Percentiles rank a stretch among this genome's conserved stretches.
phyloP scores from a whole-genome alignment of 176 grass and related monocot genomes.

The Oryza rufipogon region DNA sequence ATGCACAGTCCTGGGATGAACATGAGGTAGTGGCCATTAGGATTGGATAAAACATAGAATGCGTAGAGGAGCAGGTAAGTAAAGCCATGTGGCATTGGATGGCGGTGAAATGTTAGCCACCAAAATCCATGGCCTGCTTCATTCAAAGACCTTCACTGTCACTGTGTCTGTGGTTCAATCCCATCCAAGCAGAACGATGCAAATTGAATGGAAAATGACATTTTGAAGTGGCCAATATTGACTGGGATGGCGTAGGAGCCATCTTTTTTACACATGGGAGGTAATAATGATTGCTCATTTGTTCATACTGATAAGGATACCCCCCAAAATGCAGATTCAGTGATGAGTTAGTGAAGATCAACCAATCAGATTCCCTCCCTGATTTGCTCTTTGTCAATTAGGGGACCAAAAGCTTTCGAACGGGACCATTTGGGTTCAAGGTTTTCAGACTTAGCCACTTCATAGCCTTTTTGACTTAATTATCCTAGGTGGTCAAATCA shows the following conservation, averaged over 20 bases:
- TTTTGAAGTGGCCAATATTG: constrained; percentile 16
- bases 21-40: neutral
- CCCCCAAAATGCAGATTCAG: neutral
- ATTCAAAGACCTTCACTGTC: constrained; percentile 13
- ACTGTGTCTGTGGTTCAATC: constrained; percentile 13
- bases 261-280: neutral
- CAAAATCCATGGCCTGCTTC: constrained; percentile 10
- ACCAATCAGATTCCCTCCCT: neutral
- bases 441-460: constrained; percentile 35
- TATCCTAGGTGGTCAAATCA: neutral
- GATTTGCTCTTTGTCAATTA: neutral
- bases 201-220: constrained; percentile 27
- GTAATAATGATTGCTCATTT: neutral
- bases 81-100: constrained; percentile 19
- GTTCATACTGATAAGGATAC: neutral
- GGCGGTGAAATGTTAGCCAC: constrained; percentile 36
- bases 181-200: constrained; percentile 6
- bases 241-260: neutral
- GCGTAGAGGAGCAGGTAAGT: neutral
- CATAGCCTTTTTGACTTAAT: constrained; percentile 36
- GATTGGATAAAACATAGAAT: constrained; percentile 30
- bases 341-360: constrained; percentile 13
- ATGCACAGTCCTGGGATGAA: constrained; percentile 15
- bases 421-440: constrained; percentile 3
- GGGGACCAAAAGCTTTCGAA: constrained; percentile 7